Percentiles rank a stretch among this genome's conserved stretches.
phyloP scores from a whole-genome alignment of 2,329 filamentous ascomycete species.

The Westerdykella aurantiaca region DNA sequence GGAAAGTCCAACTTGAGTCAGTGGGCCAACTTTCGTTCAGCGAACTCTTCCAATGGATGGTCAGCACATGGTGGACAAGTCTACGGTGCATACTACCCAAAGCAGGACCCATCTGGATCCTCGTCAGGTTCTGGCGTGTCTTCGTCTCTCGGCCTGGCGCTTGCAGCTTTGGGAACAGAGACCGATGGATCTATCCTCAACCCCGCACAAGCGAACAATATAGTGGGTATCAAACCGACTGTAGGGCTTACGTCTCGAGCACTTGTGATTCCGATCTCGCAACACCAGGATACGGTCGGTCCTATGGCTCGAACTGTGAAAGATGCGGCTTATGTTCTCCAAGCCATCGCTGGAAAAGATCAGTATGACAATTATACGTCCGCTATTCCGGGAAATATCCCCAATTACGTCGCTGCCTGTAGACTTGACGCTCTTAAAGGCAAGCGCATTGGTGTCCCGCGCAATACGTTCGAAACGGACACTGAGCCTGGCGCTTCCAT shows the following conservation, averaged over 20 bases:
- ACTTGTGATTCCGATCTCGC: slow-evolving; percentile 60
- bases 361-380: slow-evolving; percentile 53
- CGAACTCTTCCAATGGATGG: slow-evolving; percentile 58
- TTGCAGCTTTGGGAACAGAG: slow-evolving; percentile 56
- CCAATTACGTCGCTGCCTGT: slow-evolving; percentile 58
- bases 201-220: slow-evolving; percentile 52
- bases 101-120: slow-evolving; percentile 58
- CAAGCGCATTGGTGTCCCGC: slow-evolving; percentile 59
- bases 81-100: slow-evolving; percentile 55
- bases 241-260: slow-evolving; percentile 58
- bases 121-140: slow-evolving; percentile 59
- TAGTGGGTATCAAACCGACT: slow-evolving; percentile 59
- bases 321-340: slow-evolving; percentile 53
- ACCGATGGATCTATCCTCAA: slow-evolving; percentile 60
- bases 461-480: slow-evolving; percentile 49
- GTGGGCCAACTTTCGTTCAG: slow-evolving; percentile 58
- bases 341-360: slow-evolving; percentile 54
- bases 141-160: slow-evolving; percentile 54
- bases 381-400: slow-evolving; percentile 53
- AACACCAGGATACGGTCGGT: slow-evolving; percentile 53
- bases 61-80: slow-evolving; percentile 59
- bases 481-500: slow-evolving; percentile 31
- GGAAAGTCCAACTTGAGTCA: slow-evolving; percentile 62
- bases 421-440: slow-evolving; percentile 49
- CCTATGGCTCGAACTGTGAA: slow-evolving; percentile 55